A percentile compares a stretch with the other conserved stretches of the same genome.
These are phyloP conservation scores for Tricholoma hemisulphureum DNA, from an alignment of 768 basidiomycete species.

Conservation along the genomic window DNA sequence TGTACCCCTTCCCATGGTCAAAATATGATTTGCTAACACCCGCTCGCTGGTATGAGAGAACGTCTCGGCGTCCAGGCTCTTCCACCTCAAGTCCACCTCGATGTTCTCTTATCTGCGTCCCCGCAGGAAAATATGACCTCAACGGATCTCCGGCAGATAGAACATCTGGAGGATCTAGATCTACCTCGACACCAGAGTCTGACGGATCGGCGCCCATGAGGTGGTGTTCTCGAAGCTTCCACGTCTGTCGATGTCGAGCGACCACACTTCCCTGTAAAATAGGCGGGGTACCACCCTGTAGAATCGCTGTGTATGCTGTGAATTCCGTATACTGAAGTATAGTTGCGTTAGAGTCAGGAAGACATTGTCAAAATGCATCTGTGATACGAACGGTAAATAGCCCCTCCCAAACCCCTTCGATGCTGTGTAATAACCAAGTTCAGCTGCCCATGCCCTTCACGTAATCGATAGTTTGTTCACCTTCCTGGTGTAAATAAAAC, in stretches of 20 bases:
- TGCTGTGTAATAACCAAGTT: constrained; percentile 31
- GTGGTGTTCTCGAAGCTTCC: constrained; percentile 82
- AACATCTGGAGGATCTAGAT: constrained; percentile 32
- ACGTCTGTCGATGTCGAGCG: constrained; percentile 85
- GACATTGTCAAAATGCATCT: not conserved
- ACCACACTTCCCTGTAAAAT: constrained; percentile 72
- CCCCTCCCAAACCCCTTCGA: constrained; percentile 82
- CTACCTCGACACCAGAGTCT: constrained; percentile 35
- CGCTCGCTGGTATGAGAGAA: constrained; percentile 32
- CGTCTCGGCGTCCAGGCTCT: constrained; percentile 38
- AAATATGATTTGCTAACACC: constrained; percentile 1
- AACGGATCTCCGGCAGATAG: constrained; percentile 61
- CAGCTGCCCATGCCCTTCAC: constrained; percentile 2
- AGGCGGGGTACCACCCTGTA: constrained; percentile 64
- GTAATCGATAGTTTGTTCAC: constrained; percentile 22
- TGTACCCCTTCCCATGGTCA: constrained; percentile 16
- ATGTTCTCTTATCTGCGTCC: constrained; percentile 48
- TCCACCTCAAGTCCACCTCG: constrained; percentile 46
- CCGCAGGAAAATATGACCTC: constrained; percentile 58
- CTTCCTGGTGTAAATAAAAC: constrained; percentile 57
- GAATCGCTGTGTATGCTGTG: constrained; percentile 73
- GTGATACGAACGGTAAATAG: constrained; percentile 59
- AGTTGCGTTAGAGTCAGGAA: not conserved
- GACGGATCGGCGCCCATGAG: constrained; percentile 35
- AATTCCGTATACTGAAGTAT: constrained; percentile 74